These are phyloP conservation scores for Leccinellum rugosiceps DNA, from an alignment of 768 basidiomycete genomes.

Conservation along the genomic window DNA sequence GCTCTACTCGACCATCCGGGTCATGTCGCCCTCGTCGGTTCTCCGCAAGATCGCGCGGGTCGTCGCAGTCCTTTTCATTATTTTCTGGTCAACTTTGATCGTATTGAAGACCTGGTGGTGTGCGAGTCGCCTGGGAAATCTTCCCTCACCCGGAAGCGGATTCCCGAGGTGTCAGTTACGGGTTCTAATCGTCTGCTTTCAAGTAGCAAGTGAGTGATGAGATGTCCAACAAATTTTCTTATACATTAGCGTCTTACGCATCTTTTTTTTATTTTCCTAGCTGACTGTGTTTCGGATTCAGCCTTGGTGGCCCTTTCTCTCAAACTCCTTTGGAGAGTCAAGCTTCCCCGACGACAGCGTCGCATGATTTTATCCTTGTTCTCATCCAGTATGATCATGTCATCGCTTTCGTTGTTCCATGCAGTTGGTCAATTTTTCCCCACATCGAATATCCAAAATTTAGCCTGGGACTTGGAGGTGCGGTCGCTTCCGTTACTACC, in stretches of 20 bases:
- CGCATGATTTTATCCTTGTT: slow-evolving; percentile 19
- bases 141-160: neutral
- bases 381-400: slow-evolving; percentile 9
- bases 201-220: neutral
- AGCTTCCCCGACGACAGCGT: slow-evolving; percentile 13
- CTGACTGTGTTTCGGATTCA: neutral
- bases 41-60: neutral
- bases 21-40: neutral
- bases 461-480: neutral
- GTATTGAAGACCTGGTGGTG: neutral
- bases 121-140: no score
- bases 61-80: neutral
- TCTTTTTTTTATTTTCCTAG: neutral
- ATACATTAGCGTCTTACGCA: neutral
- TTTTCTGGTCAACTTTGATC: neutral
- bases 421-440: neutral
- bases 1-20: neutral
- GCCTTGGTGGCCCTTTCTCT: neutral
- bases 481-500: neutral
- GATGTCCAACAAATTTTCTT: neutral
- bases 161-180: neutral
- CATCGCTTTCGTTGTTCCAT: neutral
- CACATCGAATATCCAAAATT: neutral
- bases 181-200: neutral
- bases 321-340: slow-evolving; percentile 12